A percentile compares a stretch with the other conserved stretches of the same genome.
Evolutionary conservation across 805 yeast genomes (phyloP).

Genomic region (Saccharomycopsis fermentans): DNA sequence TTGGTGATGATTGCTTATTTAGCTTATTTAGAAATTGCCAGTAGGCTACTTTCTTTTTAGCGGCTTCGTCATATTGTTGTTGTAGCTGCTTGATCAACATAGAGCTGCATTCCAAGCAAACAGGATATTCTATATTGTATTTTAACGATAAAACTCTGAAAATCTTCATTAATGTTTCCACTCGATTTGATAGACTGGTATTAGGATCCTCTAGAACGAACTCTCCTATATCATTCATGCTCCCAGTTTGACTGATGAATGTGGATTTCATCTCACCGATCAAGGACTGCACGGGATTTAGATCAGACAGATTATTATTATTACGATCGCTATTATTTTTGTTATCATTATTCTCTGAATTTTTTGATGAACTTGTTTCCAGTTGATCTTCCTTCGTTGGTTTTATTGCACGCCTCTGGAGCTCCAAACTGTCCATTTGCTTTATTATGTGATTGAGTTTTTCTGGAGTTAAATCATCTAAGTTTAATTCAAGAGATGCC

Average conservation of each 20-base stretch:
- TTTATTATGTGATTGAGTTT: slow-evolving; percentile 3
- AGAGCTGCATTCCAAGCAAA: slow-evolving; percentile 79
- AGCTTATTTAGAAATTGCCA: slow-evolving; percentile 61
- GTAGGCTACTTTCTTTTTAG: slow-evolving; percentile 72
- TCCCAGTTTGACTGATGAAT: neutral
- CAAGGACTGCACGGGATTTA: neutral
- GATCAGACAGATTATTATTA: neutral
- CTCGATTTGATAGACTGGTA: slow-evolving; percentile 36
- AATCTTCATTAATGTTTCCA: slow-evolving; percentile 48
- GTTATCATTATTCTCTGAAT: neutral
- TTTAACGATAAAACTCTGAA: slow-evolving; percentile 64
- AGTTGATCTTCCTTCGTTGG: neutral
- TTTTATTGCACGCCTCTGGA: neutral
- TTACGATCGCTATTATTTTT: neutral
- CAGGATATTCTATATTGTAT: slow-evolving; percentile 74
- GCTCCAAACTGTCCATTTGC: neutral
- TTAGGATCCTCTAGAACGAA: slow-evolving; percentile 19
- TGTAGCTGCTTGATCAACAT: slow-evolving; percentile 54
- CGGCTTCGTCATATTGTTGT: slow-evolving; percentile 57
- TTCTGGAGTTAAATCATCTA: slow-evolving; percentile 9
- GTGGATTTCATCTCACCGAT: neutral
- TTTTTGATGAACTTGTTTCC: neutral
- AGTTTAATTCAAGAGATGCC: slow-evolving; percentile 1
- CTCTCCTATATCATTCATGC: neutral
- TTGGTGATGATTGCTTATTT: slow-evolving; percentile 32